Evolutionary conservation across 768 basidiomycete species (phyloP).

Genomic region (Lanmaoa rubissima): DNA sequence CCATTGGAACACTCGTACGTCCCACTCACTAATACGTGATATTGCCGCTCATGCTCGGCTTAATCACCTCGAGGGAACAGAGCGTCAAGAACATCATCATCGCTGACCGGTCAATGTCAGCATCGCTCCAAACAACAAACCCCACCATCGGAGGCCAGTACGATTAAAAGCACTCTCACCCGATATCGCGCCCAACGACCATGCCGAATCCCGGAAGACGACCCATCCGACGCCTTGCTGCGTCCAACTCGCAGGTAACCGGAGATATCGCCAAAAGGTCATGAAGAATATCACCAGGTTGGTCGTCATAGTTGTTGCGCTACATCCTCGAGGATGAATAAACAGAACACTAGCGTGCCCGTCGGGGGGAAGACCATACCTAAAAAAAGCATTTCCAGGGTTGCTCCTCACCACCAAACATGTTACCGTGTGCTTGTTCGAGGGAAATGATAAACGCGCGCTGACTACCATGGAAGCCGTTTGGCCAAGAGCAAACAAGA

Average conservation of each 20-base stretch:
- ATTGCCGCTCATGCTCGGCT: conserved; percentile 17
- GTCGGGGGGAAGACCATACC: conserved; percentile 6
- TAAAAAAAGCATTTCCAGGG: conserved; percentile 17
- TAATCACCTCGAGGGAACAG: conserved; percentile 9
- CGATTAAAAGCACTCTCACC: conserved; percentile 2
- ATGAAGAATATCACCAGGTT: conserved; percentile 14
- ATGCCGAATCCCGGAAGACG: conserved; percentile 19
- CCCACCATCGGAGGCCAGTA: background rate
- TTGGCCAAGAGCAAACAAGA: conserved; percentile 8
- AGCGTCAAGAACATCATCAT: conserved; percentile 22
- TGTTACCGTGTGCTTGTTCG: conserved; percentile 11
- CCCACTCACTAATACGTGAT: conserved; percentile 20
- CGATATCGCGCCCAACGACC: conserved; percentile 6
- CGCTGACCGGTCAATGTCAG: conserved; percentile 3
- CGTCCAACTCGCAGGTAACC: conserved; percentile 11
- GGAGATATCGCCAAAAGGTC: conserved; percentile 19
- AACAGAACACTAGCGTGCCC: background rate
- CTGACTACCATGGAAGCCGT: conserved; percentile 18
- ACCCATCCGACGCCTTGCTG: background rate
- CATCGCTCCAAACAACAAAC: background rate
- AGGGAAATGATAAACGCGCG: conserved; percentile 9
- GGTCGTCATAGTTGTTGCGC: conserved; percentile 20
- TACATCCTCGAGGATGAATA: background rate
- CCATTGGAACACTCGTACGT: background rate
- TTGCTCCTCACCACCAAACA: conserved; percentile 16